Evolutionary conservation across 148 eudicot species (phyloP).

Genomic region (Agrostemma githago): DNA sequence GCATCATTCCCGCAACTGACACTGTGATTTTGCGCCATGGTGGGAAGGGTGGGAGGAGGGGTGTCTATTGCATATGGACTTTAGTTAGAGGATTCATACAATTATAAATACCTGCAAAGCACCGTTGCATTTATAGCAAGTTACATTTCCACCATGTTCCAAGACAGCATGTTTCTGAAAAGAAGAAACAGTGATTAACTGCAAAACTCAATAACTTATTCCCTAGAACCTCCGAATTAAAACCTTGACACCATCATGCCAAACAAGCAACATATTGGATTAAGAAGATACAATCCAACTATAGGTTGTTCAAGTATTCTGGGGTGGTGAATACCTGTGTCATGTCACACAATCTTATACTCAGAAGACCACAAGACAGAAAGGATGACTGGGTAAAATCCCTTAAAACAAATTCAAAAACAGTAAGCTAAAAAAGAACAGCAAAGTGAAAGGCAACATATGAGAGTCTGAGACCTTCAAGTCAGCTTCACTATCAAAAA

Average conservation of each 20-base stretch:
- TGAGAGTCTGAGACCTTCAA: slow-evolving; percentile 67
- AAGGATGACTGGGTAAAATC: neutral
- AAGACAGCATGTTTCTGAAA: slow-evolving; percentile 66
- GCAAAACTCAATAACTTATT: neutral
- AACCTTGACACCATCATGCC: slow-evolving; percentile 1
- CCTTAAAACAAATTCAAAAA: neutral
- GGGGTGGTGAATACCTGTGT: neutral
- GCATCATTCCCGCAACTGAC: no score
- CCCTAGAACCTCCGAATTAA: neutral
- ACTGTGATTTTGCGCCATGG: no score
- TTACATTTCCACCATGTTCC: slow-evolving; percentile 79
- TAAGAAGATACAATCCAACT: neutral
- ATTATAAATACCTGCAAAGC: slow-evolving; percentile 50
- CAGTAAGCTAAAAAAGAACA: neutral
- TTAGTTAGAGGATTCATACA: neutral
- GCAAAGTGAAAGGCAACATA: neutral
- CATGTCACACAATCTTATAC: neutral
- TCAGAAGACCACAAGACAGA: neutral
- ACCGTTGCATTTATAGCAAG: slow-evolving; percentile 61
- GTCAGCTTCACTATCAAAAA: slow-evolving; percentile 66
- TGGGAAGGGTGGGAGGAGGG: neutral
- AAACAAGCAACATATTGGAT: neutral
- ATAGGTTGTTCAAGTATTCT: neutral
- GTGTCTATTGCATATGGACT: neutral
- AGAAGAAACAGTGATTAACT: slow-evolving; percentile 5